Evolutionary conservation across 169 alveolate species (phyloP).

Genomic region (Condylostoma magnum): DNA sequence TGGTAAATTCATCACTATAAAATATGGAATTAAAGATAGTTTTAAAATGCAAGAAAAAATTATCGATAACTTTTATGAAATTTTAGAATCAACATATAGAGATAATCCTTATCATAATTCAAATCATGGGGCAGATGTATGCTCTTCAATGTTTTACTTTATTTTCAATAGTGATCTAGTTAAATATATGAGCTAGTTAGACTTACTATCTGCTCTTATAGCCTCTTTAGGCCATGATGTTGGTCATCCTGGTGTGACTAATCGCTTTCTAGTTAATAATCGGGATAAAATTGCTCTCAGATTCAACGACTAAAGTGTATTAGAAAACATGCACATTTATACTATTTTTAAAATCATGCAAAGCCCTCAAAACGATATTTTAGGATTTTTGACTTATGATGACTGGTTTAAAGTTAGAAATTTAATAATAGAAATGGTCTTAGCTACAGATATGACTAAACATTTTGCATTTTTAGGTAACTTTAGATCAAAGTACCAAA

Average conservation of each 20-base stretch:
- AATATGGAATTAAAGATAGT: background rate
- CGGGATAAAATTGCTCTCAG: conserved; percentile 44
- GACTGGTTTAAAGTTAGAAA: conserved; percentile 66
- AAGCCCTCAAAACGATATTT: conserved; percentile 56
- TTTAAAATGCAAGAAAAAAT: background rate
- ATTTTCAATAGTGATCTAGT: background rate
- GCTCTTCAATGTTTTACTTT: conserved; percentile 16
- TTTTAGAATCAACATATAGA: background rate
- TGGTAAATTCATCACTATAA: background rate
- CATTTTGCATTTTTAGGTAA: conserved; percentile 86
- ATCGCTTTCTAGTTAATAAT: conserved; percentile 25
- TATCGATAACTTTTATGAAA: background rate
- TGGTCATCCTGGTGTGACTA: conserved; percentile 59
- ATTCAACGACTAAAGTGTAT: conserved; percentile 89
- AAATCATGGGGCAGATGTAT: conserved; percentile 53
- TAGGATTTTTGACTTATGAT: conserved; percentile 47
- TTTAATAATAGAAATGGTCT: conserved; percentile 87
- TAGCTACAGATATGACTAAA: conserved; percentile 91
- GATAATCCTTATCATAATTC: conserved; percentile 51
- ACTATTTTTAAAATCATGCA: conserved; percentile 75
- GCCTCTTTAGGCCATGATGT: conserved; percentile 92
- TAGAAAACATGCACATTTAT: conserved; percentile 93
- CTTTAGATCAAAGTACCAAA: no score
- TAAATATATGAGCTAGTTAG: background rate
- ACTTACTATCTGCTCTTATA: conserved; percentile 43